phyloP scores from a whole-genome alignment of 1,284 basidiomycete species.

The Xerocomus minutiporus region DNA sequence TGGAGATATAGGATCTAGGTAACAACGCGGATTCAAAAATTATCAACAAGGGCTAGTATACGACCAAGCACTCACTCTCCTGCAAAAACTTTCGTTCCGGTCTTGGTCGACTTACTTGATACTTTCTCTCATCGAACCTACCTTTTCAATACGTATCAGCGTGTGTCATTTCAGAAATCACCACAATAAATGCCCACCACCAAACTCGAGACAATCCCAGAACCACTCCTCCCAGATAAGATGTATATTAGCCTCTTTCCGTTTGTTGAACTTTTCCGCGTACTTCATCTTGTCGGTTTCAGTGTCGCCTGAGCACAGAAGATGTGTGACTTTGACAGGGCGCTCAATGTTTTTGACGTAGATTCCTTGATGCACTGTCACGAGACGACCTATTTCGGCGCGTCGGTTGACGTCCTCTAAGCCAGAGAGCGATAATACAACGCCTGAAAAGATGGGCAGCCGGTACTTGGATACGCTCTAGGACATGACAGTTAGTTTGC shows the following conservation, averaged over 20 bases:
- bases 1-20: constrained; percentile 16
- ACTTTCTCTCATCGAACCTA: constrained; percentile 49
- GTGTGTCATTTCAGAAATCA: background rate
- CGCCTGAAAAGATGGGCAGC: constrained; percentile 60
- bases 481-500: constrained; percentile 2
- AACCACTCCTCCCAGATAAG: constrained; percentile 86
- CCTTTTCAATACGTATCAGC: constrained; percentile 28
- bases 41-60: background rate
- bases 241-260: constrained; percentile 60
- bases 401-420: constrained; percentile 51
- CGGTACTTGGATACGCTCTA: constrained; percentile 54
- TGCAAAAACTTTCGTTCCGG: constrained; percentile 45
- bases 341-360: constrained; percentile 63
- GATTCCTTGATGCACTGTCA: constrained; percentile 50
- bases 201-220: constrained; percentile 70
- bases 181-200: constrained; percentile 39
- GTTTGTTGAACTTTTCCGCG: constrained; percentile 61
- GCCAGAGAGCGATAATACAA: constrained; percentile 66
- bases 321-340: constrained; percentile 64
- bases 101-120: constrained; percentile 54
- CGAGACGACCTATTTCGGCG: constrained; percentile 51
- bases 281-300: constrained; percentile 67
- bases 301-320: constrained; percentile 47
- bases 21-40: constrained; percentile 5
- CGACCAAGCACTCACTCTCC: constrained; percentile 28